These are phyloP conservation scores for Plenodomus tracheiphilus DNA, from an alignment of 2,329 filamentous ascomycete species.

Conservation along the genomic window DNA sequence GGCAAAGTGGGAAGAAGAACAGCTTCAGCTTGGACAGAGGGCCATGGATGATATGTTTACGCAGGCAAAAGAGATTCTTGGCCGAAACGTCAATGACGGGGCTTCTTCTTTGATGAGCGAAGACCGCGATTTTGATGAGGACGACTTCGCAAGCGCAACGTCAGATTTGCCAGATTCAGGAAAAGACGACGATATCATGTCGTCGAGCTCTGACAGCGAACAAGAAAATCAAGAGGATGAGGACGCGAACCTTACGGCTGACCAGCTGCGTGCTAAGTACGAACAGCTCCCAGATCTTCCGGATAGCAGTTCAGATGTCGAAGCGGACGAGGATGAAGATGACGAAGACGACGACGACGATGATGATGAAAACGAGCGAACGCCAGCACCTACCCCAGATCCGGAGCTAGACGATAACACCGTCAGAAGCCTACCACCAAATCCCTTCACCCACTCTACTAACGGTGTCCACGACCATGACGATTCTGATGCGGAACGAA, in stretches of 20 bases:
- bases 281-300: constrained; percentile 60
- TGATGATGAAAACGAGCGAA: constrained; percentile 28
- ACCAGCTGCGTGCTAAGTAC: constrained; percentile 71
- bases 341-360: constrained; percentile 41
- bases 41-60: constrained; percentile 75
- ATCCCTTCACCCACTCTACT: constrained; percentile 14
- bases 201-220: constrained; percentile 39
- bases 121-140: constrained; percentile 45
- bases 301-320: constrained; percentile 39
- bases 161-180: constrained; percentile 41
- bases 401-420: constrained; percentile 33
- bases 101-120: constrained; percentile 46
- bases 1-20: constrained; percentile 63
- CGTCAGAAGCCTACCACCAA: constrained; percentile 9
- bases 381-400: constrained; percentile 36
- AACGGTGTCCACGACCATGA: constrained; percentile 30
- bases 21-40: constrained; percentile 59
- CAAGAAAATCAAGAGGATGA: constrained; percentile 53
- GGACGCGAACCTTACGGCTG: constrained; percentile 69
- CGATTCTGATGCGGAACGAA: constrained; percentile 13
- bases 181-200: constrained; percentile 49
- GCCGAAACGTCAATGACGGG: constrained; percentile 37
- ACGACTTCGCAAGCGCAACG: constrained; percentile 48
- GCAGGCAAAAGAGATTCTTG: constrained; percentile 59
- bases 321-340: constrained; percentile 37